Evolutionary conservation across 371 early-diverging fungal species (phyloP).

Genomic region (Mucor saturninus): DNA sequence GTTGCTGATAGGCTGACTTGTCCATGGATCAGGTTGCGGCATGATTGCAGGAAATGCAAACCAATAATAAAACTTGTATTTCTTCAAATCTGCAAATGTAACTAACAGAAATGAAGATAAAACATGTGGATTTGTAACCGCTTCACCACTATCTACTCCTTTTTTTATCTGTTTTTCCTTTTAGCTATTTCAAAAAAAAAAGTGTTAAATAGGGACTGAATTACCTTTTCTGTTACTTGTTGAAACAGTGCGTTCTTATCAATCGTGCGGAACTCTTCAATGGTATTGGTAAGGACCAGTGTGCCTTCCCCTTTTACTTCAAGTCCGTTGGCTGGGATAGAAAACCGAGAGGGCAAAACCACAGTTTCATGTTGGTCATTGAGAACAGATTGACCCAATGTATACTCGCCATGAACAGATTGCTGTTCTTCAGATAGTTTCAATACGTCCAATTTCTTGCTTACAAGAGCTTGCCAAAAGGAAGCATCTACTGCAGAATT

Average conservation of each 20-base stretch:
- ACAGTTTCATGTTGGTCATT: conserved; percentile 21
- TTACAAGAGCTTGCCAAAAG: conserved; percentile 86
- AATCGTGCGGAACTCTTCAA: conserved; percentile 83
- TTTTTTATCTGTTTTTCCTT: conserved; percentile 61
- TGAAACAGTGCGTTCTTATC: conserved; percentile 79
- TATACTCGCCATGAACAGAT: conserved; percentile 69
- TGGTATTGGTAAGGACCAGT: conserved; percentile 87
- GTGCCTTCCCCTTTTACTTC: conserved; percentile 49
- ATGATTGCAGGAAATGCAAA: conserved; percentile 87
- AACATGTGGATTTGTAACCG: conserved; percentile 60
- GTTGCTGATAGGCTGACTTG: background rate
- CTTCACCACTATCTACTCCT: conserved; percentile 69
- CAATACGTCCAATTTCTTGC: conserved; percentile 82
- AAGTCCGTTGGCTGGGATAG: conserved; percentile 41
- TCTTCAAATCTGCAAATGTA: conserved; percentile 93
- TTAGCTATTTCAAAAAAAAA: too few relatives aligned
- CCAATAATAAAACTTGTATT: conserved; percentile 93
- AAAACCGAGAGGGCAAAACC: conserved; percentile 33
- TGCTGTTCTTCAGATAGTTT: conserved; percentile 71
- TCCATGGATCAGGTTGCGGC: conserved; percentile 45
- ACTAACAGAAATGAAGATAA: conserved; percentile 75
- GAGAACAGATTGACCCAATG: conserved; percentile 47
- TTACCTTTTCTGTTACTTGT: conserved; percentile 62
- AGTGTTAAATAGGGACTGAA: background rate
- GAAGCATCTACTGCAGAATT: conserved; percentile 84